These are phyloP conservation scores for Vinca minor DNA, from an alignment of 257 asterid species.

Conservation along the genomic window DNA sequence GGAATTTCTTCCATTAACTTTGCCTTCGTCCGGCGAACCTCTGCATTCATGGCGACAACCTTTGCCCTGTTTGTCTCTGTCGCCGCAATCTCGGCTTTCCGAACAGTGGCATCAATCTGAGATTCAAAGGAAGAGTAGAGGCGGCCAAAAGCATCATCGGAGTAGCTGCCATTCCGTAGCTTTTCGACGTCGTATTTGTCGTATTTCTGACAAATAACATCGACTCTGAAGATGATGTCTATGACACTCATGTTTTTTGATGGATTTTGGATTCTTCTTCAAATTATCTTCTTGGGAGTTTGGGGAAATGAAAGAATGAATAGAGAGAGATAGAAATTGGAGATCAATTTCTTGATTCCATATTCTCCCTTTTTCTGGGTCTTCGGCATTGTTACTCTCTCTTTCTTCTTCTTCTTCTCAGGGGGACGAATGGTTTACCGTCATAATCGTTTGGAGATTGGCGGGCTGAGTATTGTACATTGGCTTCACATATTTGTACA, in stretches of 20 bases:
- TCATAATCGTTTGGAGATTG: constrained; percentile 32
- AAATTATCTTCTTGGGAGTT: background rate
- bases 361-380: constrained; percentile 18
- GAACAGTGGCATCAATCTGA: constrained; percentile 55
- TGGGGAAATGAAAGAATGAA: no score
- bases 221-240: constrained; percentile 71
- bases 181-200: constrained; percentile 78
- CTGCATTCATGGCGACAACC: constrained; percentile 80
- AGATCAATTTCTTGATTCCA: background rate
- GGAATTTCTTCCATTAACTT: constrained; percentile 75
- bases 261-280: background rate
- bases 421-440: constrained; percentile 31
- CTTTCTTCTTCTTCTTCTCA: constrained; percentile 7
- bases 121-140: constrained; percentile 58
- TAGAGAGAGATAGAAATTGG: constrained; percentile 18
- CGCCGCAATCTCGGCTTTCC: constrained; percentile 60
- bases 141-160: constrained; percentile 67
- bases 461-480: constrained; percentile 2
- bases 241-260: constrained; percentile 65
- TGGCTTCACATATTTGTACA: background rate
- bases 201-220: constrained; percentile 65
- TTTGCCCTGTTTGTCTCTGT: constrained; percentile 72
- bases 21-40: constrained; percentile 79
- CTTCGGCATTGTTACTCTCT: constrained; percentile 9
- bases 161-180: constrained; percentile 42